Base-by-base conservation (phyloP, 768 basidiomycete genomes). In the Pleurotus tuber-regium region DNA sequence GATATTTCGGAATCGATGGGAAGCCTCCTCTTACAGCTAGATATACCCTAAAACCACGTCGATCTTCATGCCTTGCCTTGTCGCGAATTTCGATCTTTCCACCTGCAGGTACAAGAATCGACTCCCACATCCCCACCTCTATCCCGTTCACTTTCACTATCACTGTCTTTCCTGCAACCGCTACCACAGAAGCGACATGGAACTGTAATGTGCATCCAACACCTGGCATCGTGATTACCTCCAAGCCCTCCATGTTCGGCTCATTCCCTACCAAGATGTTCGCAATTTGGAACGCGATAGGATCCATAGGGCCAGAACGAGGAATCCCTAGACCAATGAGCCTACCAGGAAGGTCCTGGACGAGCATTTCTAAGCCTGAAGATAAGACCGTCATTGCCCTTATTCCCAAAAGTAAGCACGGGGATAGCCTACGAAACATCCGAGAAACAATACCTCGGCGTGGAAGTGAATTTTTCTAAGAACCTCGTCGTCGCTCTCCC, bases 251-350 rank as follows among this genome's bases (percentile, higher is more conserved):
- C 0, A 64, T 77, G 7, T 61, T 70, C 1, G 61, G 57, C 0
- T 63, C 51, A 59, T 87, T 89, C 3, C 79, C 79, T 4, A 76
- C 82, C 11, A 89, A 66, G 29, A 79, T 54, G 57, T 87, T 87
- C 7, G 78, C 86, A 0, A 72, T 67, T 21, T 72, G 63, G 62
- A 83, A 80, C 0, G 85, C 79, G 8, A 79, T 60, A 8, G 70
- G 52, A 58, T 89, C 87, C 79, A 85, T 82, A 0, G 84, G 80
- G 0, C 86, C 86, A 53, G 80, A 78, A 11, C 67, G 72, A 0
- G 87, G 87, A 2, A 87, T 74, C 1, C 86, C 86, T 26, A 77
- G 65, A 1, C 81, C 78, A 0, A 78, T 70, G 0, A 58, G 60
- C 1, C 84, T 73, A 0, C 80, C 79, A 0, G 81, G 79, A 16